A percentile compares a stretch with the other conserved stretches of the same genome.
These are phyloP conservation scores for Aspergillus persii DNA, from an alignment of 2,329 filamentous ascomycete species.

Conservation along the genomic window DNA sequence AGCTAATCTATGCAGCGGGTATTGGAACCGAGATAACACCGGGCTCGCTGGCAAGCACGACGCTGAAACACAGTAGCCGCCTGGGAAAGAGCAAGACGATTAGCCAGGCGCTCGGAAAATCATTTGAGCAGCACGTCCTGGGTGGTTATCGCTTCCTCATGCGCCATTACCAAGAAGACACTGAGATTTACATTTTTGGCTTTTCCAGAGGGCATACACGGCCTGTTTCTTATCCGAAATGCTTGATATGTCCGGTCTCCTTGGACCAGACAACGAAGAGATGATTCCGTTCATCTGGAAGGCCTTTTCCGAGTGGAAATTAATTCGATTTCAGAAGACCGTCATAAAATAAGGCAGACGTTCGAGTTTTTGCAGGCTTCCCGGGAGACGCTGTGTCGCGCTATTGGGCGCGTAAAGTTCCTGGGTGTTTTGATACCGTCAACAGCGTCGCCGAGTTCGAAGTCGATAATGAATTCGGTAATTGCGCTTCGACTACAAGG, in stretches of 20 bases:
- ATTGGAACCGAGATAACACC: slow-evolving; percentile 44
- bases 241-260: slow-evolving; percentile 53
- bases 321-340: slow-evolving; percentile 2
- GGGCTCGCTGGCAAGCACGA: slow-evolving; percentile 19
- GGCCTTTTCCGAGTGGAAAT: slow-evolving; percentile 37
- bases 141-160: slow-evolving; percentile 56
- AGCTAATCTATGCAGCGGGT: slow-evolving; percentile 22
- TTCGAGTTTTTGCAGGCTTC: slow-evolving; percentile 73
- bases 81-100: slow-evolving; percentile 33
- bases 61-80: slow-evolving; percentile 56
- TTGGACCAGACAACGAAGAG: slow-evolving; percentile 79
- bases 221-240: slow-evolving; percentile 55
- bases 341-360: slow-evolving; percentile 43
- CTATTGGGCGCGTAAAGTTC: slow-evolving; percentile 68
- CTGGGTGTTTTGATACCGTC: slow-evolving; percentile 74
- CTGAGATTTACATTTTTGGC: slow-evolving; percentile 56
- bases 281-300: slow-evolving; percentile 80
- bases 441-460: slow-evolving; percentile 77
- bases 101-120: slow-evolving; percentile 71
- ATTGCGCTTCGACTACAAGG: background rate
- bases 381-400: slow-evolving; percentile 73
- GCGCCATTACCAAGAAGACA: slow-evolving; percentile 52
- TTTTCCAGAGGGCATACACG: slow-evolving; percentile 54
- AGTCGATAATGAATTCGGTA: slow-evolving; percentile 49
- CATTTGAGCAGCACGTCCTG: slow-evolving; percentile 53